Evolutionary conservation across 1,284 basidiomycete species (phyloP), one percentile per base, ranked within the genome.

Genomic region (Ustilago curta): DNA sequence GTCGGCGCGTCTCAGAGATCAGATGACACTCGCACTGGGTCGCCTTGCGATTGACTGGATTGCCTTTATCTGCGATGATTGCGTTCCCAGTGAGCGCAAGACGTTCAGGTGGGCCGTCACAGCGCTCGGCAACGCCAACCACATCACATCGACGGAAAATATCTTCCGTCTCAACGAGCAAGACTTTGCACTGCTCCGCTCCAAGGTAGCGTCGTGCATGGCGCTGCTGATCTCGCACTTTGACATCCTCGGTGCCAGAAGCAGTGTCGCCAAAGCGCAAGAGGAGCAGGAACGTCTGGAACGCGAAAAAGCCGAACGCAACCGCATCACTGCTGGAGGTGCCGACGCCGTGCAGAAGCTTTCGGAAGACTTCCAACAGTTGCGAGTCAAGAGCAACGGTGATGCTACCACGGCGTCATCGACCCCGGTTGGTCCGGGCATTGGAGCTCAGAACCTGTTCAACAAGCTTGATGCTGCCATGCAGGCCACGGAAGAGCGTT

Each of bases 91-190:
- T 47, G 96, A 99, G 85, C 90, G 94, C 68, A 94, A 92, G 85
- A 99, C 95, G 0, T 99, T 99, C 89, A 92, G 93, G 83, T 99
- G 96, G 95, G 96, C 97, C 1, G 95, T 99, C 58, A 93, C 92
- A 57, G 95, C 97, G 4, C 89, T 99, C 19, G 94, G 97, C 83
- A 98, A 97, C 83, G 92, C 95, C 3, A 90, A 95, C 79, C 90
- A 92, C 79, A 91, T 95, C 73, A 99, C 96, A 5, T 90, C 91
- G 71, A 60, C 67, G 18, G 94, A 93, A 80, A 91, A 91, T 85
- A 99, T 99, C 77, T 89, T 98, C 18, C 91, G 95, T 37, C 89
- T 99, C 53, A 92, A 92, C 37, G 90, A 91, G 71, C 90, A 91
- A 67, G 94, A 99, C 84, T 84, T 83, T 54, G 90, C 92, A 70